Percentiles rank a stretch among this genome's conserved stretches.
These are phyloP conservation scores for Gossypium turneri DNA, from an alignment of 345 rosid species.

Conservation along the genomic window DNA sequence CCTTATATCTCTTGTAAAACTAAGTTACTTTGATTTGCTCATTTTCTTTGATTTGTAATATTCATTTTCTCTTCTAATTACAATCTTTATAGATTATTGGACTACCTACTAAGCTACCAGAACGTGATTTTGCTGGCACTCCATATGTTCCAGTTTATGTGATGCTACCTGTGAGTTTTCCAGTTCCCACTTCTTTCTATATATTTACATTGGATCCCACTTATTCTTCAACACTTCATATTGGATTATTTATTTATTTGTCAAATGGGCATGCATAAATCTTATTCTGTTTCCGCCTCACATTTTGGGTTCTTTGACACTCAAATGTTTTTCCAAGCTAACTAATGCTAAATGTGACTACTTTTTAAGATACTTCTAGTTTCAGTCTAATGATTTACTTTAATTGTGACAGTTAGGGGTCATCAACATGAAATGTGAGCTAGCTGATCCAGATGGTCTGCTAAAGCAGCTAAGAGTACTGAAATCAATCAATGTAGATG, in stretches of 20 bases:
- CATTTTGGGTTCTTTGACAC: slow-evolving; percentile 3
- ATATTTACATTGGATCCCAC: neutral
- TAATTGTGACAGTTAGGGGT: slow-evolving; percentile 67
- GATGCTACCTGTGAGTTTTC: slow-evolving; percentile 74
- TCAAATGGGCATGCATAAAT: neutral
- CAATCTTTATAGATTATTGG: slow-evolving; percentile 45
- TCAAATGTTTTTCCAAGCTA: slow-evolving; percentile 10
- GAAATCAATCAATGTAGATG: slow-evolving; percentile 80
- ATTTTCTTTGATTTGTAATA: neutral
- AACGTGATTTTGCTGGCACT: slow-evolving; percentile 81
- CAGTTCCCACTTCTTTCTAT: slow-evolving; percentile 6
- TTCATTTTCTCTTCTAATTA: neutral
- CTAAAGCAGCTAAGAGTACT: slow-evolving; percentile 74
- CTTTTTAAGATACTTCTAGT: slow-evolving; percentile 5
- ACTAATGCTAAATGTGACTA: slow-evolving; percentile 2
- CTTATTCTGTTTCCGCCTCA: neutral
- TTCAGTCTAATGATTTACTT: slow-evolving; percentile 12
- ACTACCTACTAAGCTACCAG: slow-evolving; percentile 51
- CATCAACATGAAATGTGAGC: slow-evolving; percentile 86
- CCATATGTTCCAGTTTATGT: slow-evolving; percentile 85
- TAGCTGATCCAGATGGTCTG: slow-evolving; percentile 81
- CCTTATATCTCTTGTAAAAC: slow-evolving; percentile 5
- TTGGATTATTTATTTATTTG: neutral
- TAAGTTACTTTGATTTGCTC: slow-evolving; percentile 11
- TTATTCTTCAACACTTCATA: slow-evolving; percentile 14